These are phyloP conservation scores for Ligustrum vulgare DNA, from an alignment of 257 asterid species.

Conservation along the genomic window DNA sequence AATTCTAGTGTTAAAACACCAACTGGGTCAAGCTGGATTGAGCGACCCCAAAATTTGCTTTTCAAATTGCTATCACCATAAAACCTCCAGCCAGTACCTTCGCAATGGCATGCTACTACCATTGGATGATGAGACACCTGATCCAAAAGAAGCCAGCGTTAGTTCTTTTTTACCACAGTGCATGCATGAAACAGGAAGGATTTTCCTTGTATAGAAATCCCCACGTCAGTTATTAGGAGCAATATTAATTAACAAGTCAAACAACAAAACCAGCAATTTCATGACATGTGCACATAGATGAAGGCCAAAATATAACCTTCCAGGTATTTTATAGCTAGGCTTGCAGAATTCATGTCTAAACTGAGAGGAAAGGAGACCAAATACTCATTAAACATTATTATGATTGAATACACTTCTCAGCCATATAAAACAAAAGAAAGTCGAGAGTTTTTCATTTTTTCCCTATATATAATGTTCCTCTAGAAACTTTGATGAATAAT, in stretches of 20 bases:
- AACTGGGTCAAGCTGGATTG: constrained; percentile 94
- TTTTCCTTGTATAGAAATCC: neutral
- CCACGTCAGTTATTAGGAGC: neutral
- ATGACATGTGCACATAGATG: too few species aligned
- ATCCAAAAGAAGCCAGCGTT: constrained; percentile 27
- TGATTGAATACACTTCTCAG: neutral
- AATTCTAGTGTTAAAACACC: constrained; percentile 84
- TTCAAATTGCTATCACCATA: constrained; percentile 92
- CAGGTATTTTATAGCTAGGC: neutral
- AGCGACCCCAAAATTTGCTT: constrained; percentile 99
- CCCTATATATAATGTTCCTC: neutral
- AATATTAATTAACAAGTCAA: neutral
- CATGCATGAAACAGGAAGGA: neutral
- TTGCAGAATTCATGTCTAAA: neutral
- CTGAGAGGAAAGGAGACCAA: neutral
- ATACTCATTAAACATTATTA: neutral
- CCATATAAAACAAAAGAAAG: neutral
- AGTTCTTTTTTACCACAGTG: constrained; percentile 17
- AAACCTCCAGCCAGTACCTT: constrained; percentile 94
- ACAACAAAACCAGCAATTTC: too few species aligned
- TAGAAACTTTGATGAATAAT: neutral
- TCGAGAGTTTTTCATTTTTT: neutral
- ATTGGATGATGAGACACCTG: constrained; percentile 99
- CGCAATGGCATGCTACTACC: constrained; percentile 95
- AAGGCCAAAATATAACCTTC: neutral